Base-by-base conservation (phyloP, 768 basidiomycete species). In the Hericium coralloides region DNA sequence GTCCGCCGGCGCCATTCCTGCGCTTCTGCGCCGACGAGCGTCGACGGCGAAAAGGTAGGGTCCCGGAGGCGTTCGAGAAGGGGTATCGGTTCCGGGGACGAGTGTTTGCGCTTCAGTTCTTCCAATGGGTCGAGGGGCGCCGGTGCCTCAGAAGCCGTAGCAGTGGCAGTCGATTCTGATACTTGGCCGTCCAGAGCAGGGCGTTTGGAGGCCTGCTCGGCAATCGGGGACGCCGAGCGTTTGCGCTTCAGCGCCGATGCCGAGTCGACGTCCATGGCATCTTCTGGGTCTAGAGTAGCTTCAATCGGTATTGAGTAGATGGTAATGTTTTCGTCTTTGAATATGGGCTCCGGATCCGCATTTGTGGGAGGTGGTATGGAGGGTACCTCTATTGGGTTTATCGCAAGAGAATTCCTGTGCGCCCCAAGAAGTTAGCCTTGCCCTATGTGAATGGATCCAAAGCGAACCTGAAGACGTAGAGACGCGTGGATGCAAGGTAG, bases 401-500 rank as follows among this genome's bases (percentile, higher is more conserved):
- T 70, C 14, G 70, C 64, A 45, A 89, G 66, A 4, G 74, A 73
- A 26, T 83, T 78, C 58, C 87, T 85, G 60, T 15, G 12, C 26
- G 54, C 25, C 17, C 50, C 20, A 51, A 12, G 31, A 47, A 52
- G 15, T 38, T 37, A 26, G 38, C 20, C 14, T 38, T 31, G 7
- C 7, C 10, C 2, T 31, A 9, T 9, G 8, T 31, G 6, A 31
- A 31, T 31, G 31, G 10, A 31, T 50, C 59, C 54, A 57, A 56
- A 1, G 66, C 74, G 60, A 63, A 91, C 92, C 92, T 77, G 60
- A 73, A 82, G 0, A 81, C 76, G 63, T 84, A 89, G 37, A 75
- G 70, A 10, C 92, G 78, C 79, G 86, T 83, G 2, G 84, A 77
- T 17, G 89, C 86, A 38, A 93, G 64, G 57, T 77, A 76, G 67